Base-by-base conservation (phyloP, 805 yeast genomes). In the Yamadazyma sp. region DNA sequence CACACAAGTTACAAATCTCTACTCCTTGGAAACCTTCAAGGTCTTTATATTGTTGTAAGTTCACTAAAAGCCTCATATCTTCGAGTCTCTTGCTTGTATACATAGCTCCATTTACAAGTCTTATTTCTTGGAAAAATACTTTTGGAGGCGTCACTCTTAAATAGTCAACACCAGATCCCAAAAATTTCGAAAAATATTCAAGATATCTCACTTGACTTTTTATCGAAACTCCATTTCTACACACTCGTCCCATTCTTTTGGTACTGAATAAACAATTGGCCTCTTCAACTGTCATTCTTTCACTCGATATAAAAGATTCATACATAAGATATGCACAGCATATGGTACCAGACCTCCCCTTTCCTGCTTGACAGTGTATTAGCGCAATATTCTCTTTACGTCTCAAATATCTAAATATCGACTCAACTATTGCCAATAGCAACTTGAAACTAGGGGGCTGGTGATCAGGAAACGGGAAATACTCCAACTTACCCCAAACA, bases 301-400 rank as follows among this genome's bases (percentile, higher is more conserved):
- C 2, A 59, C 59, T 22, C 55, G 53, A 33, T 58, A 53, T 33
- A 11, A 20, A 22, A 2, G 23, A 12, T 15, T 43, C 38, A 31
- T 65, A 68, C 75, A 88, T 80, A 42, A 89, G 55, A 50, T 78
- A 83, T 0, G 88, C 86, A 40, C 85, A 76, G 5, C 75, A 74
- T 1, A 86, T 58, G 1, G 88, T 71, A 0, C 98, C 97, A 0
- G 95, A 81, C 18, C 98, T 65, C 0, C 98, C 98, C 57, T 87
- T 88, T 0, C 98, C 98, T 44, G 86, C 85, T 50, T 83, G 80
- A 54, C 98, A 91, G 53, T 91, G 97, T 6, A 91, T 56, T 0
- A 85, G 69, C 0, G 85, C 88, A 2, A 82, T 78, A 36, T 73
- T 69, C 0, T 57, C 39, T 0, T 59, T 47, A 14, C 55, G 45